Evolutionary conservation across 257 asterid genomes (phyloP).

Genomic region (Lycium barbarum): DNA sequence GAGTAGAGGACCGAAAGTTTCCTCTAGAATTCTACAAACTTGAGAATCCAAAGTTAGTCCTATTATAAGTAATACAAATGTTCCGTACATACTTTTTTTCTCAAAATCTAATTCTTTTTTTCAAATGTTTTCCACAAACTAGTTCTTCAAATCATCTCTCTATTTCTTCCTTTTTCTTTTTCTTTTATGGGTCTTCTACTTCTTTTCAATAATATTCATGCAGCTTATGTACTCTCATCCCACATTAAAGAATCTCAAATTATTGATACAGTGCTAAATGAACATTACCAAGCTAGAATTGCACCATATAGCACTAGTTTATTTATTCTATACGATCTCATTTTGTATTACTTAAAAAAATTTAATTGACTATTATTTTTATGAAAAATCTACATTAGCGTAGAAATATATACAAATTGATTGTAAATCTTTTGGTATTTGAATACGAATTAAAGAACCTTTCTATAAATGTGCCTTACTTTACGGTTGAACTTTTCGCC

Average conservation of each 20-base stretch:
- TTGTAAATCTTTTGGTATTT: background rate
- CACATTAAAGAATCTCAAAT: background rate
- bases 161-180: background rate
- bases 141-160: background rate
- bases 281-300: background rate
- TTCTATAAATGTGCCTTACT: background rate
- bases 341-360: background rate
- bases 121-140: background rate
- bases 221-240: background rate
- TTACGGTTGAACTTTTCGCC: background rate
- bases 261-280: background rate
- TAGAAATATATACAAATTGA: background rate
- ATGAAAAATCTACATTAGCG: background rate
- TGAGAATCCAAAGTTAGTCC: conserved; percentile 1
- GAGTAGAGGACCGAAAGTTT: background rate
- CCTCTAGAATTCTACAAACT: background rate
- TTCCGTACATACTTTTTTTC: background rate
- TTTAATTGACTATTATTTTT: background rate
- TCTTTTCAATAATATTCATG: background rate
- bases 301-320: background rate
- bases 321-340: background rate
- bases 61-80: background rate
- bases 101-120: background rate
- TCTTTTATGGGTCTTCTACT: background rate
- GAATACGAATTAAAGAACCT: background rate